Evolutionary conservation across 176 grass and related monocot genomes (phyloP), one percentile per base, ranked within the genome.

Genomic region (Musa itinerans): DNA sequence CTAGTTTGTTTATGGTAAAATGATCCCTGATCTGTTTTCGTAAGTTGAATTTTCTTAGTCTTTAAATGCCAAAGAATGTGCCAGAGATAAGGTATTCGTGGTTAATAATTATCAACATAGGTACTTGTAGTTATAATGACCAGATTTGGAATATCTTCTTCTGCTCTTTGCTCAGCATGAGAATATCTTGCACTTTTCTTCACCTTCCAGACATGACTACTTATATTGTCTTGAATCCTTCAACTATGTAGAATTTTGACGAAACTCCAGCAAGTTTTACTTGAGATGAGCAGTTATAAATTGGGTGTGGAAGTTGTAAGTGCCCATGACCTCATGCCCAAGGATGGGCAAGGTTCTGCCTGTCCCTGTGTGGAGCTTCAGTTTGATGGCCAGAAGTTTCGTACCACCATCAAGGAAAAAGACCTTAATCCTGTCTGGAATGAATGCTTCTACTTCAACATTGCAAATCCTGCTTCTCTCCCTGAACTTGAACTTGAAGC

Each of bases 251-350:
- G 50, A 74, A 43, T 43, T 43, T 43, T 43, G 34, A 43, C 4
- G 4, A 6, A 43, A 43, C 34, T 74, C 52, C 57, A 27, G 23
- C 2, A 6, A 43, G 34, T 43, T 43, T 34, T 74, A 23, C 34
- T 23, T 58, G 19, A 74, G 24, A 74, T 74, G 72, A 56, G 7
- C 23, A 56, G 6, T 19, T 99, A 89, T 24, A 99, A 94, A 73
- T 65, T 99, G 56, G 95, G 95, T 10, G 88, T 99, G 29, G 95
- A 99, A 80, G 84, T 94, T 8, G 67, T n/a, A 53, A 91, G 88
- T 77, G 95, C 95, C 49, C 90, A 99, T 25, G 95, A 99, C 76
- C 84, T 99, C 8, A 99, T 99, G 95, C 90, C 90, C 52, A 99
- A 94, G 79, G 95, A 99, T 50, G 95, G 95, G 68, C 82, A 91